Percentiles rank a stretch among this genome's conserved stretches.
These are phyloP conservation scores for Colletotrichum sp. DNA, from an alignment of 2,329 filamentous ascomycete species.

Conservation along the genomic window DNA sequence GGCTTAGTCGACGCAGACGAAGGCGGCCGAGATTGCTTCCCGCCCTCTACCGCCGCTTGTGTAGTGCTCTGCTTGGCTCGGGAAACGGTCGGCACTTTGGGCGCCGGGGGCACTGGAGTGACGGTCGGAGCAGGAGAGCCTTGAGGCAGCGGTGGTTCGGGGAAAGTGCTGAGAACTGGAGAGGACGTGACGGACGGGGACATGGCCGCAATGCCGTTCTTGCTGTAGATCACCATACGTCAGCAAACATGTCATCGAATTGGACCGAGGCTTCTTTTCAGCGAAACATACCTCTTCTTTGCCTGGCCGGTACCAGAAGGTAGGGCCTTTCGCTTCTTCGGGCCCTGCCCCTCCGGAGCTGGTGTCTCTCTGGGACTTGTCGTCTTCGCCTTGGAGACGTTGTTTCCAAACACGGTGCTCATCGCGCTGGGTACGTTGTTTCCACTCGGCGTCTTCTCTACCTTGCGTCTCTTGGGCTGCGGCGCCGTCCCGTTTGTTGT, in stretches of 20 bases:
- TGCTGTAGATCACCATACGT: constrained; percentile 27
- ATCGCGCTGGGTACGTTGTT: constrained; percentile 67
- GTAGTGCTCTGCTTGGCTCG: constrained; percentile 79
- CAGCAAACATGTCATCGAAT: neutral
- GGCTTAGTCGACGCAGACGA: constrained; percentile 64
- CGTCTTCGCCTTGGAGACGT: constrained; percentile 60
- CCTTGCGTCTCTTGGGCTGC: constrained; percentile 78
- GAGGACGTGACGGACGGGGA: constrained; percentile 79
- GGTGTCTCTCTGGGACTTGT: constrained; percentile 75
- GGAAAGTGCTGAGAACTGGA: constrained; percentile 72
- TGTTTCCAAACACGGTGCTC: constrained; percentile 59
- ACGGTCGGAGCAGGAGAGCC: constrained; percentile 64
- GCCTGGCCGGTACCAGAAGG: constrained; percentile 70
- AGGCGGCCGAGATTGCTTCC: constrained; percentile 56
- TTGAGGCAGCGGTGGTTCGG: constrained; percentile 61
- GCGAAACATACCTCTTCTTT: constrained; percentile 72
- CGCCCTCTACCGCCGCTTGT: constrained; percentile 61
- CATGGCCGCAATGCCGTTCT: constrained; percentile 51
- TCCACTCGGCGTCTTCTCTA: constrained; percentile 68
- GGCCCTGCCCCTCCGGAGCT: constrained; percentile 60
- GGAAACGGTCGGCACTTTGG: constrained; percentile 58
- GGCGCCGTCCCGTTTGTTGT: constrained; percentile 57
- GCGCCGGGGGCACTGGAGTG: neutral
- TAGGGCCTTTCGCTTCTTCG: constrained; percentile 75
- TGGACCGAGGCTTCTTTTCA: neutral